These are phyloP conservation scores for Baudoinia panamericana DNA, from an alignment of 495 filamentous ascomycete genomes.

Conservation along the genomic window DNA sequence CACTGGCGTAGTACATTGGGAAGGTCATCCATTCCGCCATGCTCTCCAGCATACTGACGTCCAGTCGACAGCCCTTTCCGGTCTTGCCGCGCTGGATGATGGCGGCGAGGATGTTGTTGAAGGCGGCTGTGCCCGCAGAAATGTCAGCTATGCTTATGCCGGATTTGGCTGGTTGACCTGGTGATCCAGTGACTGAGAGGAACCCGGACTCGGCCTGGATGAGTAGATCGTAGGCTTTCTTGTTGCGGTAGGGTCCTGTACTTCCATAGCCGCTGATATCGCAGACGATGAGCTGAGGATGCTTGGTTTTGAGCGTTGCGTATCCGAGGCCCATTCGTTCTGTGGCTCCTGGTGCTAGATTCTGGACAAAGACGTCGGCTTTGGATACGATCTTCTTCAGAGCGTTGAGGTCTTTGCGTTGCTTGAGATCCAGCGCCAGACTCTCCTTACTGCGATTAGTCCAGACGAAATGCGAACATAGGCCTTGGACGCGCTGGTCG, in stretches of 20 bases:
- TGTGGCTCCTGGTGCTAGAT: slow-evolving; percentile 38
- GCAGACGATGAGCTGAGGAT: slow-evolving; percentile 39
- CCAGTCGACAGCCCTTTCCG: slow-evolving; percentile 34
- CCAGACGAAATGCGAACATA: slow-evolving; percentile 42
- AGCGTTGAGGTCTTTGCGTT: slow-evolving; percentile 29
- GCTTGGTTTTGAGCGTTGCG: slow-evolving; percentile 29
- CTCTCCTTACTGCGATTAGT: slow-evolving; percentile 41
- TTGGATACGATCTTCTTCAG: slow-evolving; percentile 35
- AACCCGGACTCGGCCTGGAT: slow-evolving; percentile 43
- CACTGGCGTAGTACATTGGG: slow-evolving; percentile 40
- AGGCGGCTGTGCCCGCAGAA: slow-evolving; percentile 39
- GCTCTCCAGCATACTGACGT: slow-evolving; percentile 42
- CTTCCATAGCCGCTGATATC: slow-evolving; percentile 41
- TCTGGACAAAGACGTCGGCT: slow-evolving; percentile 41
- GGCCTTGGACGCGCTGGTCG: slow-evolving; percentile 36
- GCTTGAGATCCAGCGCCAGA: slow-evolving; percentile 37
- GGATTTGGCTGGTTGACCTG: slow-evolving; percentile 36
- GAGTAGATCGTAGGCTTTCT: slow-evolving; percentile 45
- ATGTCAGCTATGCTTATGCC: slow-evolving; percentile 43
- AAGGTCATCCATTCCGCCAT: slow-evolving; percentile 46
- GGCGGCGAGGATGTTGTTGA: slow-evolving; percentile 38
- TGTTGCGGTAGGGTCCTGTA: slow-evolving; percentile 38
- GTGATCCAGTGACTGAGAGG: slow-evolving; percentile 38
- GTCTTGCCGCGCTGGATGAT: slow-evolving; percentile 35
- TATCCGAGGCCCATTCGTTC: slow-evolving; percentile 37